These are phyloP conservation scores for Kluyveromyces nonfermentans DNA, from an alignment of 805 yeast species.

Conservation along the genomic window DNA sequence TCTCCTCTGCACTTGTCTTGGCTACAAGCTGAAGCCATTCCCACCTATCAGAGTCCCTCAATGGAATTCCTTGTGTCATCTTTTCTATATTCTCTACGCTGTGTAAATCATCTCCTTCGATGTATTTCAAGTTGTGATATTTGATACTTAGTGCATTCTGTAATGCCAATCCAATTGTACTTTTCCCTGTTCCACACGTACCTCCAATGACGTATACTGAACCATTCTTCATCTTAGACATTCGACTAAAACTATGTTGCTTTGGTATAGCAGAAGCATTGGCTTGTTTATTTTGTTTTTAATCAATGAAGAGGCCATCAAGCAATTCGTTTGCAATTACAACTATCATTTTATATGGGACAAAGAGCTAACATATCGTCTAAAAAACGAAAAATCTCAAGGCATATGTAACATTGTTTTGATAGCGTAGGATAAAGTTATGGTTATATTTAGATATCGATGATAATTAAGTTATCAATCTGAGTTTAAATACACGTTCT, in stretches of 20 bases:
- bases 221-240: slow-evolving; percentile 5
- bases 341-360: too few species aligned
- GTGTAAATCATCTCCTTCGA: slow-evolving; percentile 85
- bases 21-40: slow-evolving; percentile 66
- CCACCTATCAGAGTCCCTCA: slow-evolving; percentile 87
- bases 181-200: slow-evolving; percentile 93
- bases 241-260: too few species aligned
- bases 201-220: slow-evolving; percentile 70
- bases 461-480: neutral
- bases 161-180: slow-evolving; percentile 58
- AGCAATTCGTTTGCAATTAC: too few species aligned
- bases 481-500: neutral
- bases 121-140: slow-evolving; percentile 41
- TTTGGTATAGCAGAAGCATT: too few species aligned
- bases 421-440: neutral
- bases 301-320: too few species aligned
- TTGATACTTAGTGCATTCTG: slow-evolving; percentile 24
- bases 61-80: slow-evolving; percentile 73
- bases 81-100: slow-evolving; percentile 65
- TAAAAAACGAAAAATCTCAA: too few species aligned
- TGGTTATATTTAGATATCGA: neutral
- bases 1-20: slow-evolving; percentile 30
- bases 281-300: too few species aligned
- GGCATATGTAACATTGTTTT: too few species aligned
- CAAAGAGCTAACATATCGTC: too few species aligned